phyloP scores from a whole-genome alignment of 441 rosid species.

The Croton setiger region DNA sequence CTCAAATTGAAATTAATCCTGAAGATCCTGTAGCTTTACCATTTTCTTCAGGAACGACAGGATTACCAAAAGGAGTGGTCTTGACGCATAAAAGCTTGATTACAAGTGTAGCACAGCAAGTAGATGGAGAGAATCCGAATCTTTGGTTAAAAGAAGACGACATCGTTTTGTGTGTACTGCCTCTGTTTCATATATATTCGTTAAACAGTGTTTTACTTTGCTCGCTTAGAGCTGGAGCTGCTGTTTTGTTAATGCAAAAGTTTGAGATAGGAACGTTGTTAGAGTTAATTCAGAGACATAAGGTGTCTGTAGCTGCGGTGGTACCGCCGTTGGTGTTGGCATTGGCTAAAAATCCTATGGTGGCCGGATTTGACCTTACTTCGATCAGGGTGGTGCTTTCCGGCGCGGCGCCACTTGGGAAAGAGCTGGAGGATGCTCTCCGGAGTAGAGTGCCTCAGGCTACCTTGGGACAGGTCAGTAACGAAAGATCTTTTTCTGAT shows the following conservation, averaged over 20 bases:
- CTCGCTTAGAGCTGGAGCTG: conserved; percentile 65
- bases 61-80: conserved; percentile 82
- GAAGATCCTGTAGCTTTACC: conserved; percentile 78
- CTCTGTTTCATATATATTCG: conserved; percentile 79
- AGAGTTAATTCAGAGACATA: conserved; percentile 64
- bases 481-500: too few relatives aligned
- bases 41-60: conserved; percentile 88
- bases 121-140: conserved; percentile 88
- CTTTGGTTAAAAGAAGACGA: conserved; percentile 49
- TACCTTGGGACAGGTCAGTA: conserved; percentile 71
- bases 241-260: conserved; percentile 77
- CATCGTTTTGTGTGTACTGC: conserved; percentile 73
- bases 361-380: conserved; percentile 55
- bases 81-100: conserved; percentile 72
- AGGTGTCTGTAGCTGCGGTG: conserved; percentile 72
- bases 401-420: conserved; percentile 94
- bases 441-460: conserved; percentile 67
- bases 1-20: conserved; percentile 27
- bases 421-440: conserved; percentile 76
- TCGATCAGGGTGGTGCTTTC: conserved; percentile 77
- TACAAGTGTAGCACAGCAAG: conserved; percentile 91
- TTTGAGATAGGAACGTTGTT: conserved; percentile 68
- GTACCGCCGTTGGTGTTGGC: conserved; percentile 89
- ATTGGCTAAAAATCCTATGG: conserved; percentile 69
- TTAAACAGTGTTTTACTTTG: conserved; percentile 69